Percentiles rank a stretch among this genome's conserved stretches.
Evolutionary conservation across 2,329 filamentous ascomycete species (phyloP).

Genomic region (Penicillium palitans): DNA sequence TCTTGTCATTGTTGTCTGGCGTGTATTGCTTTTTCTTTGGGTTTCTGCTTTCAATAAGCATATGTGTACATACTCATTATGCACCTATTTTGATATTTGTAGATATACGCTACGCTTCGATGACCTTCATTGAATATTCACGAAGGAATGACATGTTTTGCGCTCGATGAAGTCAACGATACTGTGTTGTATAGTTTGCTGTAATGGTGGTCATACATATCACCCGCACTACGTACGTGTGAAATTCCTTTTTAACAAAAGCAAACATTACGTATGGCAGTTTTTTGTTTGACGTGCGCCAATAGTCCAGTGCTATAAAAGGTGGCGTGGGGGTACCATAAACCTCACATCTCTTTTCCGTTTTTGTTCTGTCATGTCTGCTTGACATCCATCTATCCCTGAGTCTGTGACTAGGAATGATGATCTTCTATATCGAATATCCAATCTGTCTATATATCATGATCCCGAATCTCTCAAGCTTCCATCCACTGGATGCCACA

Average conservation of each 20-base stretch:
- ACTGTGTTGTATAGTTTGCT: neutral
- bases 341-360: no score
- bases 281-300: neutral
- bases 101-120: neutral
- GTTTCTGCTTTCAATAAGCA: neutral
- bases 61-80: constrained; percentile 2
- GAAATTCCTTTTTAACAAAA: neutral
- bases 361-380: neutral
- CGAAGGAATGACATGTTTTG: neutral
- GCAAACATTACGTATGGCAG: no score
- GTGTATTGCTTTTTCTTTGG: neutral
- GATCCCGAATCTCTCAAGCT: neutral
- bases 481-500: neutral
- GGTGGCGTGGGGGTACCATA: neutral
- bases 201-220: neutral
- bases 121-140: neutral
- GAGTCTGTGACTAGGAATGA: no score
- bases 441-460: neutral
- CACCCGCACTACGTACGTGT: fast-evolving
- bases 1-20: neutral
- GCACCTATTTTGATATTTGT: neutral
- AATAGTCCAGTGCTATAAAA: neutral
- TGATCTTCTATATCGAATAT: neutral
- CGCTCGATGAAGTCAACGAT: neutral
- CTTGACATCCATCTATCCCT: neutral